Percentiles rank a stretch among this genome's conserved stretches.
These are phyloP conservation scores for Nidula microcarpa DNA, from an alignment of 768 basidiomycete genomes.

Conservation along the genomic window DNA sequence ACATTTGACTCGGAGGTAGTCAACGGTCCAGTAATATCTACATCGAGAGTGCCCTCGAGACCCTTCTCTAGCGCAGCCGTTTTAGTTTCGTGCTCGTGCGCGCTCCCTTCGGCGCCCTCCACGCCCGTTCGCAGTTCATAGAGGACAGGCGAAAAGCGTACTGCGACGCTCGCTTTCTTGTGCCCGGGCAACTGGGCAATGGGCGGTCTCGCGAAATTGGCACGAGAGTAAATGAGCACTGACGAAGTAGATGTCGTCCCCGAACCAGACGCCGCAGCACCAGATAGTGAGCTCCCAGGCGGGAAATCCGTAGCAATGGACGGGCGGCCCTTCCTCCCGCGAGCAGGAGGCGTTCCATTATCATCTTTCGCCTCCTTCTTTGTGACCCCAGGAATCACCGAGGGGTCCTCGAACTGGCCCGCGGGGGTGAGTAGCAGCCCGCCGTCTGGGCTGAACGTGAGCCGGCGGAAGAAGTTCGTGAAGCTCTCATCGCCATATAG, in stretches of 20 bases:
- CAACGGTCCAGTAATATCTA: slow-evolving; percentile 55
- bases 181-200: slow-evolving; percentile 95
- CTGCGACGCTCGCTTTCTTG: slow-evolving; percentile 92
- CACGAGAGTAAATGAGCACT: slow-evolving; percentile 94
- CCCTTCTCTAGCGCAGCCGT: slow-evolving; percentile 68
- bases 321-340: slow-evolving; percentile 59
- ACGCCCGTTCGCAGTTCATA: slow-evolving; percentile 82
- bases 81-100: slow-evolving; percentile 23
- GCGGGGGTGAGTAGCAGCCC: slow-evolving; percentile 92
- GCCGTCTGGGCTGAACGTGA: slow-evolving; percentile 95
- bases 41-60: slow-evolving; percentile 52
- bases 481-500: slow-evolving; percentile 95
- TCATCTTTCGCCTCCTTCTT: slow-evolving; percentile 19
- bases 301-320: slow-evolving; percentile 9
- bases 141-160: slow-evolving; percentile 88
- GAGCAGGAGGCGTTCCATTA: slow-evolving; percentile 42
- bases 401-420: slow-evolving; percentile 94
- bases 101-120: slow-evolving; percentile 15
- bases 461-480: slow-evolving; percentile 92
- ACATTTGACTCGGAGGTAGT: slow-evolving; percentile 5
- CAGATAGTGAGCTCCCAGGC: neutral
- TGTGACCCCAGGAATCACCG: slow-evolving; percentile 36
- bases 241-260: slow-evolving; percentile 29
- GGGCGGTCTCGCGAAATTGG: slow-evolving; percentile 90
- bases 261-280: neutral